Evolutionary conservation across 1,284 basidiomycete species (phyloP), one percentile per base, ranked within the genome.

Genomic region (Pascua guehoae): DNA sequence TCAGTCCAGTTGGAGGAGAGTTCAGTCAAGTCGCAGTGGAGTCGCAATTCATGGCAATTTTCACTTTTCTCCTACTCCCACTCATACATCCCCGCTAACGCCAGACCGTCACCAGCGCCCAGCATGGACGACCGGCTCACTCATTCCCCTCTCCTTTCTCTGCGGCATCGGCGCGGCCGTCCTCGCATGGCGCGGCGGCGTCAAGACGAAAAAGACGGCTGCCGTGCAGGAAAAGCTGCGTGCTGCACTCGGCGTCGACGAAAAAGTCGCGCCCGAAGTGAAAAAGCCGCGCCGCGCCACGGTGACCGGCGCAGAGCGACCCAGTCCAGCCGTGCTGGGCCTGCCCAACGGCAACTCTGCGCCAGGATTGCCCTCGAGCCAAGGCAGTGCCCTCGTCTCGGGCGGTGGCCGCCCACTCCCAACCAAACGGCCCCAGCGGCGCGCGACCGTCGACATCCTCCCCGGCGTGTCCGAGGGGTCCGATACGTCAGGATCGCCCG

Each of bases 151-250:
- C 3, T 84, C 84, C 32, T 91, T 94, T 75, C 78, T 88, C 5
- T 89, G 89, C 62, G 91, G 89, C 51, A 91, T 92, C 49, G 76
- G 79, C n/a, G 85, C 91, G 1, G 89, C 83, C 8, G 76, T 91
- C 5, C 79, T 88, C 53, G 92, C 92, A 65, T 91, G 86, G 82
- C 81, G 82, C 64, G 91, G 90, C 48, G 65, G 88, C 1, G 81
- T 84, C 61, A 82, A 84, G 67, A 91, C 90, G 8, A 91, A 89
- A 70, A 86, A 91, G 62, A 84, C 84, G 2, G 81, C 84, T 59
- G 82, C 85, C 65, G 89, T 94, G 14, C 82, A 86, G 69, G 80
- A 86, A 55, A 81, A 85, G 54, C 78, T 95, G 2, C 82, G 85
- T 44, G 80, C 82, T 38, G 89, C 88, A 1, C 80, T 94, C 37